Percentiles rank a stretch among this genome's conserved stretches.
These are phyloP conservation scores for Carallia brachiata DNA, from an alignment of 345 rosid species.

Conservation along the genomic window DNA sequence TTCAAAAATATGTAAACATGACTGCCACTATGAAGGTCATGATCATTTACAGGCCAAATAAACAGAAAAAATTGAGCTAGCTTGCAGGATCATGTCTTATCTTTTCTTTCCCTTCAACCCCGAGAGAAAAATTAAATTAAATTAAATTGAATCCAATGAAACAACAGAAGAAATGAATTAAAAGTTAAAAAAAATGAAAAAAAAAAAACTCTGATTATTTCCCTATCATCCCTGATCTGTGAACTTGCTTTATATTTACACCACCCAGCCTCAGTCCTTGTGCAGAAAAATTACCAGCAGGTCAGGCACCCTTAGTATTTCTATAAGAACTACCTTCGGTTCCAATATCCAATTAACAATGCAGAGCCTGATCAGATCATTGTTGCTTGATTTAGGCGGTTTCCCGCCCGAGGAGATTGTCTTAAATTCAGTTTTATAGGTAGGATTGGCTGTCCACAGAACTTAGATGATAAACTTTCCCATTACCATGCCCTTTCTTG, in stretches of 20 bases:
- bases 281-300: too few relatives aligned
- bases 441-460: constrained; percentile 34
- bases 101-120: neutral
- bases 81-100: neutral
- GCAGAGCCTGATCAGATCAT: neutral
- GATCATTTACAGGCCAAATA: neutral
- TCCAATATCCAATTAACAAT: neutral
- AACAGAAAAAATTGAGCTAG: neutral
- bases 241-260: neutral
- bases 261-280: neutral
- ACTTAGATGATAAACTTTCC: constrained; percentile 44
- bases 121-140: neutral
- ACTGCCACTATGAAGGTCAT: neutral
- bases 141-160: too few relatives aligned
- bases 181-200: neutral
- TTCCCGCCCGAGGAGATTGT: too few relatives aligned
- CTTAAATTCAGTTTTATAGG: neutral
- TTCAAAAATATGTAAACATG: too few relatives aligned
- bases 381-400: neutral
- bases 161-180: neutral
- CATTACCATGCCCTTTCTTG: constrained; percentile 27
- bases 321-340: neutral
- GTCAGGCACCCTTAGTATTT: too few relatives aligned
- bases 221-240: neutral
- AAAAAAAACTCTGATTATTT: neutral